These are phyloP conservation scores for Jackrogersella minutella DNA, from an alignment of 495 filamentous ascomycete species.

Conservation along the genomic window DNA sequence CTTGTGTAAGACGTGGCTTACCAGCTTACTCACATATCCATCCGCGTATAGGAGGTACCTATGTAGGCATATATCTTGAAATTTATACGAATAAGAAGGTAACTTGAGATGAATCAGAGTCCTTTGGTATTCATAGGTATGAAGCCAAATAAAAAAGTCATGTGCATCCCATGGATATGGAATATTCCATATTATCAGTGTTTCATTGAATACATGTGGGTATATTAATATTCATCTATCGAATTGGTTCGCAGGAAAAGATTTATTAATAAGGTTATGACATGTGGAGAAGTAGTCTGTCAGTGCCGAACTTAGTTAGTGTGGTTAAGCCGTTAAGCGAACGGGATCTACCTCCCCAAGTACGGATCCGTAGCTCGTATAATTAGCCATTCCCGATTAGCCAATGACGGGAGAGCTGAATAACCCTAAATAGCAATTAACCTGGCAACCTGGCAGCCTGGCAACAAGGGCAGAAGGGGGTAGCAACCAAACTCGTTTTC, in stretches of 20 bases:
- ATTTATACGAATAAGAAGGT: too few species aligned
- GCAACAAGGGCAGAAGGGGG: too few species aligned
- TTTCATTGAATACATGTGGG: too few species aligned
- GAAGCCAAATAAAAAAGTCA: too few species aligned
- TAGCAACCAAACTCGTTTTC: too few species aligned
- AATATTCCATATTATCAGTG: too few species aligned
- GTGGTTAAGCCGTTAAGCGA: slow-evolving; percentile 21
- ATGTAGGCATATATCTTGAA: background rate
- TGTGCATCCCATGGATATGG: too few species aligned
- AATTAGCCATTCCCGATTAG: slow-evolving; percentile 27
- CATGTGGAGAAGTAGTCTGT: slow-evolving; percentile 20
- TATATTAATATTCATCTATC: background rate
- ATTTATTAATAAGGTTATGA: background rate
- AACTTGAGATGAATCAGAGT: too few species aligned
- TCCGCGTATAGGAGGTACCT: too few species aligned
- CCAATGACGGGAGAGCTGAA: slow-evolving; percentile 13
- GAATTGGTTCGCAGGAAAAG: background rate
- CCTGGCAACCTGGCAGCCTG: slow-evolving; percentile 32
- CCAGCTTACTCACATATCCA: too few species aligned
- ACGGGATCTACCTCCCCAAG: slow-evolving; percentile 17
- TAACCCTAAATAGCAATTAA: slow-evolving; percentile 31
- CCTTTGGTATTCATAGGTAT: too few species aligned
- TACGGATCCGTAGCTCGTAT: slow-evolving; percentile 20
- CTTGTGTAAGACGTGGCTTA: too few species aligned
- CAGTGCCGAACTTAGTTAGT: slow-evolving; percentile 34